A percentile compares a stretch with the other conserved stretches of the same genome.
Evolutionary conservation across 1,284 basidiomycete species (phyloP).

Genomic region (Fistulinella staudtii): DNA sequence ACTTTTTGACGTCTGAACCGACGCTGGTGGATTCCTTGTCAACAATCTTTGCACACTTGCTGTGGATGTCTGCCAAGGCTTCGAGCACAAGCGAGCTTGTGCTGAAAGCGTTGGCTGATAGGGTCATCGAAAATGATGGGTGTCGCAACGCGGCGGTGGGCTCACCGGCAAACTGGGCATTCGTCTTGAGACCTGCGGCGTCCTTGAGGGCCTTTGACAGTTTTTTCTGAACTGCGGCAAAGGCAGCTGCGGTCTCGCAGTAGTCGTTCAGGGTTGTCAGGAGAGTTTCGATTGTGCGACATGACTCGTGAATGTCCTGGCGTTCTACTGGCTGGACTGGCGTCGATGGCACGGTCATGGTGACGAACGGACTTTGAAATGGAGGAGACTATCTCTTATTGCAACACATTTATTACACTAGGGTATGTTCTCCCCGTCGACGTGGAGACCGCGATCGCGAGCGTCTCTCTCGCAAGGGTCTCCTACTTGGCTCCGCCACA

Average conservation of each 20-base stretch:
- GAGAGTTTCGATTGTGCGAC: constrained; percentile 67
- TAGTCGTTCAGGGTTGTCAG: constrained; percentile 68
- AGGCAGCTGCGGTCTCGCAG: constrained; percentile 59
- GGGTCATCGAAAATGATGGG: neutral
- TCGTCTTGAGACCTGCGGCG: constrained; percentile 56
- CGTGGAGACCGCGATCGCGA: constrained; percentile 21
- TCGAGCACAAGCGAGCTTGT: constrained; percentile 66
- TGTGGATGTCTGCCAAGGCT: constrained; percentile 60
- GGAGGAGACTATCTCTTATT: too few species aligned
- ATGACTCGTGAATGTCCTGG: constrained; percentile 71
- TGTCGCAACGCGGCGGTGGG: constrained; percentile 5
- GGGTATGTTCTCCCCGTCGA: too few species aligned
- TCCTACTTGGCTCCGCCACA: too few species aligned
- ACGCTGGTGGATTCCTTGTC: constrained; percentile 69
- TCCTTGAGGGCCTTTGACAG: constrained; percentile 66
- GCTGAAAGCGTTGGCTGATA: constrained; percentile 59
- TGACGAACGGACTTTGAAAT: constrained; percentile 26
- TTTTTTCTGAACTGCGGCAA: constrained; percentile 69
- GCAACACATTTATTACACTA: too few species aligned
- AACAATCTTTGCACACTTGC: constrained; percentile 67
- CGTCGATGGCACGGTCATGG: constrained; percentile 15
- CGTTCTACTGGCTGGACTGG: constrained; percentile 45
- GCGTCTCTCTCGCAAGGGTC: too few species aligned
- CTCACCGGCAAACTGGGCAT: constrained; percentile 59
- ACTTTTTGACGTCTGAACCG: constrained; percentile 70